These are phyloP conservation scores for Cadophora malorum DNA, from an alignment of 2,329 filamentous ascomycete species.

Conservation along the genomic window DNA sequence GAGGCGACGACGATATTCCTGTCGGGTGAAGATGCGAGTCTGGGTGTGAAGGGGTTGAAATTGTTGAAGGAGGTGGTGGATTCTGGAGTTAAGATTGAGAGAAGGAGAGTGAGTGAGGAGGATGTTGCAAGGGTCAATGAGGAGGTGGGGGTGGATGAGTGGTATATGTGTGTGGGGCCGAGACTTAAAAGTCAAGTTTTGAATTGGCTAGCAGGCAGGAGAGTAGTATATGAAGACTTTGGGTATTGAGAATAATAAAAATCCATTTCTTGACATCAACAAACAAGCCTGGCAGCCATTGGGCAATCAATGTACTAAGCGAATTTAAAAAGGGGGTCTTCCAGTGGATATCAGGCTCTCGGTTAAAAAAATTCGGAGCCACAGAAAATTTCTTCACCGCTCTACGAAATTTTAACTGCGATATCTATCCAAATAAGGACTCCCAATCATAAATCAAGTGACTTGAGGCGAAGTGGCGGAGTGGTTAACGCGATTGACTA, in stretches of 20 bases:
- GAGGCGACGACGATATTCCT: conserved; percentile 2
- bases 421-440: not conserved
- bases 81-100: not conserved
- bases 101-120: not conserved
- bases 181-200: conserved; percentile 8
- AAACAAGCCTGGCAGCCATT: not conserved
- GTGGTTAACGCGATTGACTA: conserved; percentile 25
- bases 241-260: not conserved
- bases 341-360: not conserved
- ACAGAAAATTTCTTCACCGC: conserved; percentile 13
- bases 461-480: conserved; percentile 17
- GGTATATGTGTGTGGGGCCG: conserved; percentile 13
- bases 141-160: conserved; percentile 1
- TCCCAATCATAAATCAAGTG: not conserved
- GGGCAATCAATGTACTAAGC: not conserved
- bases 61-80: not conserved
- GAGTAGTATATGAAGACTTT: conserved; percentile 15
- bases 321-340: not conserved
- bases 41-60: not conserved
- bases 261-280: not conserved
- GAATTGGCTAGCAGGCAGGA: conserved; percentile 11
- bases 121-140: not conserved
- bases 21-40: conserved; percentile 6
- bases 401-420: not conserved
- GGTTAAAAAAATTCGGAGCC: not conserved